Evolutionary conservation across 192 early-diverging fungal genomes (phyloP), one percentile per base, ranked within the genome.

Genomic region (Spizellomyces sp.): DNA sequence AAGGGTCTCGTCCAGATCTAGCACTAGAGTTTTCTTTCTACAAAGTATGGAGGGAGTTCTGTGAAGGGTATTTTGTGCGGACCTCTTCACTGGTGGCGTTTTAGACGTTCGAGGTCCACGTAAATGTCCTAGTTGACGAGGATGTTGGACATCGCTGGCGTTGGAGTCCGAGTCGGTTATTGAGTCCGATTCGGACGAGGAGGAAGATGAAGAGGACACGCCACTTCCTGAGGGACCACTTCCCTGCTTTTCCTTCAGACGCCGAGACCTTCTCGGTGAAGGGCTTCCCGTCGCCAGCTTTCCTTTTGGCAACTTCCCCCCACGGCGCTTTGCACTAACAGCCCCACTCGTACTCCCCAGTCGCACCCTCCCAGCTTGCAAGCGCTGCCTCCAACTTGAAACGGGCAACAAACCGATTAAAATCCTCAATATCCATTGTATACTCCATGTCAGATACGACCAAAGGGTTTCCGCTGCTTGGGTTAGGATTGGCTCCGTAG

Each of bases 1-100:
- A 62, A 96, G 79, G 0, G 93, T 95, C 77, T 96, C 84, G 66
- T 86, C 84, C 57, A 86, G 65, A 77, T 86, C 84, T 45, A 86
- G 66, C 4, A 86, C 81, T 15, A 85, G 67, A 0, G 84, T 85
- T 64, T 85, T 85, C 69, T 64, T 76, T 21, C 21, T n/a, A 8
- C 48, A 22, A n/a, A 4, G 27, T 36, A 36, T 36, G 27, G 27
- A 36, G 27, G 27, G 27, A 36, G 27, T 36, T 36, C 27, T 36
- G 27, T 3, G 27, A 36, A 36, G 27, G 27, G 27, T 36, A 36
- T 36, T 36, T 36, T 36, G 27, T 36, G 27, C 27, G 3, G 27
- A 36, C 27, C 27, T 36, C 27, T 36, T 36, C 27, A 36, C 27
- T 36, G 27, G 27, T 36, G 27, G 27, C 27, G 27, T 36, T 36